phyloP scores from a whole-genome alignment of 2,329 filamentous ascomycete genomes.

The Hirsutella thompsonii region DNA sequence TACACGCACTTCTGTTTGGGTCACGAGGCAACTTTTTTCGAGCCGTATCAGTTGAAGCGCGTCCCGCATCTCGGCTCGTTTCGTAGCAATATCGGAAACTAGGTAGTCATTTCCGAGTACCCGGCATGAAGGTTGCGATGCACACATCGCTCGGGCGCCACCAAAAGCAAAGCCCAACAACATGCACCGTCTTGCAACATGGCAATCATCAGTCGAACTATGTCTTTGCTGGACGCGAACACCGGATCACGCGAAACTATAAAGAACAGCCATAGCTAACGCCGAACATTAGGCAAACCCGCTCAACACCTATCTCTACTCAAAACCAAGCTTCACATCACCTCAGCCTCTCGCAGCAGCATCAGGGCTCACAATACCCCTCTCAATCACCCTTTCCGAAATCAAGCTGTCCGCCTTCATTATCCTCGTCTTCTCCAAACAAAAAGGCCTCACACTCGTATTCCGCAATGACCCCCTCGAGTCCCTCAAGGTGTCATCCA shows the following conservation, averaged over 20 bases:
- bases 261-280: constrained; percentile 25
- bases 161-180: too few species aligned
- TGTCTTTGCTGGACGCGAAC: too few species aligned
- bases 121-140: background rate
- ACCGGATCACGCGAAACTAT: too few species aligned
- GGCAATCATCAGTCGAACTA: too few species aligned
- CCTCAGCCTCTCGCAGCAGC: constrained; percentile 84
- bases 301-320: constrained; percentile 86
- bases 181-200: too few species aligned
- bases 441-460: constrained; percentile 91
- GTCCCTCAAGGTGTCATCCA: constrained; percentile 95
- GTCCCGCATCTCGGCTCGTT: background rate
- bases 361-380: constrained; percentile 87
- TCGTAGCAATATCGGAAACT: background rate
- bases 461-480: constrained; percentile 97
- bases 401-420: constrained; percentile 95
- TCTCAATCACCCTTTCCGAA: constrained; percentile 91
- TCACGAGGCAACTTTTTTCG: background rate
- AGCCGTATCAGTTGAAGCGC: background rate
- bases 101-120: background rate
- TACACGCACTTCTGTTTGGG: background rate
- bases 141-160: background rate
- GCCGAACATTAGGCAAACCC: constrained; percentile 62
- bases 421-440: constrained; percentile 92
- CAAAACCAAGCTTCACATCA: constrained; percentile 84